Evolutionary conservation across 2,329 filamentous ascomycete species (phyloP), one percentile per base, ranked within the genome.

Genomic region (Nothopassalora personata): DNA sequence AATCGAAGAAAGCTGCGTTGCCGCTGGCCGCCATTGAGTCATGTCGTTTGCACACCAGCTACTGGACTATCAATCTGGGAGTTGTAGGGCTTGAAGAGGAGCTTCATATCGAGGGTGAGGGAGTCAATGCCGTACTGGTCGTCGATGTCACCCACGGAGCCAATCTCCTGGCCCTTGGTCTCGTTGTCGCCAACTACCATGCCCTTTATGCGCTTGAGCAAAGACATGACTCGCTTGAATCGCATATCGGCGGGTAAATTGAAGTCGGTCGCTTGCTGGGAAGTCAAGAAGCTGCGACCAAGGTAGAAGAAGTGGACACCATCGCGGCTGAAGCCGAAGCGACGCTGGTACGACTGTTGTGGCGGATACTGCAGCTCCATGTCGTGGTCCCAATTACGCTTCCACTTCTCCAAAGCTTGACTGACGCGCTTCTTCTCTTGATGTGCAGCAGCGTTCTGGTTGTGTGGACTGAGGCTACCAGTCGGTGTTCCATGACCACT

Each of bases 261-360:
- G 67, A 83, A 78, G 67, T 86, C 82, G 19, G 64, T 63, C 8
- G 69, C 62, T 18, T 69, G 67, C 46, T 69, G 68, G 60, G 83
- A 82, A 69, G 85, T 83, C 56, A 90, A 74, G 67, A 89, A 79
- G 66, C 84, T 81, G 61, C 82, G 86, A 15, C 85, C 87, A 46
- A 90, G 78, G 80, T 85, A 90, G 75, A 86, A 90, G 71, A 87
- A 90, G 67, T 89, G 86, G 13, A 89, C 82, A 1, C 82, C 87
- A 66, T 90, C 87, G 53, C 86, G 77, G 56, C 84, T 89, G 72
- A 90, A 90, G 0, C 88, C 87, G 64, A 86, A 81, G 15, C 87
- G 83, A 51, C 80, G 79, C 53, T 81, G 81, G n/a, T 77, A 77
- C 5, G 76, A 70, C n/a, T 75, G 76, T 5, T 72, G 69, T 27